These are phyloP conservation scores for Beauveria varroae DNA, from an alignment of 2,329 filamentous ascomycete genomes.

Conservation along the genomic window DNA sequence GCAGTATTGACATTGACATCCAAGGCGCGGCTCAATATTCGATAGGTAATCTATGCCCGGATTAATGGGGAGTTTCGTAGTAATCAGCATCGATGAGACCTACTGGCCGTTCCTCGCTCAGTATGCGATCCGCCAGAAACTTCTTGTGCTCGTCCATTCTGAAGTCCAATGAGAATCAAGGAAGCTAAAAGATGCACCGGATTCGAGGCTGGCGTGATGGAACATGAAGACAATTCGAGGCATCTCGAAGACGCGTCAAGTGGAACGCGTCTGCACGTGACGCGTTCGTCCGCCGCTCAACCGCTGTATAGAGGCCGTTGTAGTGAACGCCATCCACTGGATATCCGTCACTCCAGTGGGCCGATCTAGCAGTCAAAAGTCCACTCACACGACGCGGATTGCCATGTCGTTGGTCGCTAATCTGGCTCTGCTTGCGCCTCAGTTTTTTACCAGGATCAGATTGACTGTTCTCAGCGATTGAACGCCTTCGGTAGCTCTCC, in stretches of 20 bases:
- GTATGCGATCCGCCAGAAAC: constrained; percentile 66
- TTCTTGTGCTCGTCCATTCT: constrained; percentile 57
- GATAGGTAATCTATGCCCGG: constrained; percentile 68
- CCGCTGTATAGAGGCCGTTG: neutral
- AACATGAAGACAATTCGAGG: neutral
- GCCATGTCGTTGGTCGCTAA: neutral
- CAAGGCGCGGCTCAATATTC: constrained; percentile 71
- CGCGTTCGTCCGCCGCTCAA: neutral
- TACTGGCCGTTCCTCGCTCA: constrained; percentile 69
- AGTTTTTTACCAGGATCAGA: neutral
- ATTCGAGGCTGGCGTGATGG: neutral
- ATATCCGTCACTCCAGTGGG: neutral
- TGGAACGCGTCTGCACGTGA: constrained; percentile 11
- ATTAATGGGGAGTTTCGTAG: neutral
- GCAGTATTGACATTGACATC: constrained; percentile 80
- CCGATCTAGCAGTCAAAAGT: neutral
- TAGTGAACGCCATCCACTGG: neutral
- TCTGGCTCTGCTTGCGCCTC: neutral
- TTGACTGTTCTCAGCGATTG: neutral
- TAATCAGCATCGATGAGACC: constrained; percentile 18
- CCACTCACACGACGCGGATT: constrained; percentile 8
- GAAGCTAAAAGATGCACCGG: too few relatives aligned
- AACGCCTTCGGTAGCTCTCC: neutral
- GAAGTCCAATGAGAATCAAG: neutral
- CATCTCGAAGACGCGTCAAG: constrained; percentile 1